Base-by-base conservation (phyloP, 371 early-diverging fungal species). In the Zopfochytrium polystomum region DNA sequence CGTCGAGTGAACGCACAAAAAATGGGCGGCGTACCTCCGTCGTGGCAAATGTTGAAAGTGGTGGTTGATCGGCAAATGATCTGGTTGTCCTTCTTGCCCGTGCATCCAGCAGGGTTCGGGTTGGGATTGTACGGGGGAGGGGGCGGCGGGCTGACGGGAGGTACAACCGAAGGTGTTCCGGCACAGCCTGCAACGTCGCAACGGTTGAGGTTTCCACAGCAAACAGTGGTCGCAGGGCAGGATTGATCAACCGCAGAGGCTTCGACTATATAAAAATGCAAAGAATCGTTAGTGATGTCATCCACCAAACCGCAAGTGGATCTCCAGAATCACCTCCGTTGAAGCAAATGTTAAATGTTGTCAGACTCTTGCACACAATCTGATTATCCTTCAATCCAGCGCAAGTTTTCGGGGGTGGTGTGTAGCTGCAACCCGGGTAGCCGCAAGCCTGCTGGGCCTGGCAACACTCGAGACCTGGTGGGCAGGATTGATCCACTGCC, bases 151-250 rank as follows among this genome's bases (percentile, higher is more conserved):
- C 43, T 51, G 45, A 30, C 52, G 7, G 34, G 29, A 0, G 13
- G 60, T n/a, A 42, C 35, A 22, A 0, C 23, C 52, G 26, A 48
- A 60, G 18, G 34, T 18, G 22, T 43, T n/a, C 47, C 47, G 7
- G 25, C 47, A 47, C 47, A 47, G 11, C 33, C 58, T 27, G 35
- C 23, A 27, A 20, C 50, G 35, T 65, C 60, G 25, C 66, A 65
- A 9, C 60, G 60, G 23, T 60, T 35, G 23, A 42, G 11, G 46
- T 52, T 47, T 13, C 35, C 58, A 42, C 65, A 65, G 44, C 65
- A 65, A 3, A 58, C 46, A 33, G 25, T 5, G 25, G 54, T 54
- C 13, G 47, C 54, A 2, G 51, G 54, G 54, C 65, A 65, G 23
- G 25, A 20, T 22, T 58, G 65, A 26, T 30, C 7, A 7, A 6